Base-by-base conservation (phyloP, 2,329 filamentous ascomycete species). In the Penicillium sp. region DNA sequence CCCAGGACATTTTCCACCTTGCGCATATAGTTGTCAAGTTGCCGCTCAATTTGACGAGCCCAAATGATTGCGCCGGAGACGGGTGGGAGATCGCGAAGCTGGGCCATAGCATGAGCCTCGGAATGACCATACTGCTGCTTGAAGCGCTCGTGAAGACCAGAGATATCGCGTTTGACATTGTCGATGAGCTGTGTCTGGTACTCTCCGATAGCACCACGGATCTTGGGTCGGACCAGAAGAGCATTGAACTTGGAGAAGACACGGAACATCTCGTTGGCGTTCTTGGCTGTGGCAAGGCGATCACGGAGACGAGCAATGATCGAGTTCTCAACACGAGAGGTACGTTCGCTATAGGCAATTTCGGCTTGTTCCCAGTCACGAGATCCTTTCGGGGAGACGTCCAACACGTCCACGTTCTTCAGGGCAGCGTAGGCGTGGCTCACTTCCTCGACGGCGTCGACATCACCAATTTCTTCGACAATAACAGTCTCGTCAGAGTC, bases 201-300 rank as follows among this genome's bases (percentile, higher is more conserved):
- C 71, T 98, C 91, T 35, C 89, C 87, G 62, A 98, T 98, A 45
- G 93, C 94, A 57, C 94, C 90, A 56, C 93, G 85, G 71, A 99
- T 97, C 77, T 98, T 98, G n/a, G 93, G 93, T 49, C 93, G 84
- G 46, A 99, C 91, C 59, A 99, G 95, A 24, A 99, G 83, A 1
- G 93, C 93, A 66, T 99, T 99, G 79, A 99, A 99, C 67, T 97
- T 97, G 43, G 93, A 97, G 68, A 98, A 98, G 51, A 99, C 93
- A 44, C 94, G 87, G 69, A 99, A 99, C 93, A 98, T 99, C 71
- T 98, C 94, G 65, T 95, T 97, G 32, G 93, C 93, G 52, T 89
- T 95, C 76, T 95, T 96, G 10, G 93, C 91, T 6, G 89, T 95
- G 11, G 90, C 93, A 46, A 98, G 78, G 48, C 93, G 86, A 69